phyloP scores from a whole-genome alignment of 352 stramenopile species.

The Phytophthora hybrid region DNA sequence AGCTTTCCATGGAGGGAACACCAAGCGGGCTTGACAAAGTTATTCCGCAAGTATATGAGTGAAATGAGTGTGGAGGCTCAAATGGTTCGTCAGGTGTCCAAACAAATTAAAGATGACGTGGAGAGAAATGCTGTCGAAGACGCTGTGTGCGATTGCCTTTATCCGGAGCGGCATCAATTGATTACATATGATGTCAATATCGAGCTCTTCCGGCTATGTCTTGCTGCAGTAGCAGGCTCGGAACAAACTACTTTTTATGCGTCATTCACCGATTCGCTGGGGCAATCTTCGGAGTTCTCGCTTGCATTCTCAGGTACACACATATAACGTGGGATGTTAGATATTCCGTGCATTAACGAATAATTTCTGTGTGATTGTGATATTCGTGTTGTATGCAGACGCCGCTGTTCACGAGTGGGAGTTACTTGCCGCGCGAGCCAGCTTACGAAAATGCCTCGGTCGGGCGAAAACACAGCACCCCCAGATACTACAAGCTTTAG shows the following conservation, averaged over 20 bases:
- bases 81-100: constrained; percentile 37
- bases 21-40: constrained; percentile 28
- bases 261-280: constrained; percentile 42
- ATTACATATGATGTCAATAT: constrained; percentile 41
- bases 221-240: constrained; percentile 28
- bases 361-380: constrained; percentile 2
- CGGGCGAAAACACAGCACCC: constrained; percentile 42
- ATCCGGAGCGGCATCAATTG: constrained; percentile 46
- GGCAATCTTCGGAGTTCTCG: constrained; percentile 49
- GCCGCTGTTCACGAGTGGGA: constrained; percentile 58
- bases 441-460: constrained; percentile 43
- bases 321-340: not conserved
- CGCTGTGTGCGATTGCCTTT: constrained; percentile 55
- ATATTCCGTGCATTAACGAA: not conserved
- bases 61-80: constrained; percentile 54
- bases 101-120: constrained; percentile 29
- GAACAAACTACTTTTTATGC: constrained; percentile 48
- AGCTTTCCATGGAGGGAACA: constrained; percentile 18
- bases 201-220: constrained; percentile 55
- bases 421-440: constrained; percentile 48
- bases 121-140: constrained; percentile 35
- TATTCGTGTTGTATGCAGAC: constrained; percentile 30
- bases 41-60: constrained; percentile 53
- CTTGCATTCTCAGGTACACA: constrained; percentile 55
- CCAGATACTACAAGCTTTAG: constrained; percentile 46